Base-by-base conservation (phyloP, 805 yeast genomes). In the Cyberlindnera mycetangii region DNA sequence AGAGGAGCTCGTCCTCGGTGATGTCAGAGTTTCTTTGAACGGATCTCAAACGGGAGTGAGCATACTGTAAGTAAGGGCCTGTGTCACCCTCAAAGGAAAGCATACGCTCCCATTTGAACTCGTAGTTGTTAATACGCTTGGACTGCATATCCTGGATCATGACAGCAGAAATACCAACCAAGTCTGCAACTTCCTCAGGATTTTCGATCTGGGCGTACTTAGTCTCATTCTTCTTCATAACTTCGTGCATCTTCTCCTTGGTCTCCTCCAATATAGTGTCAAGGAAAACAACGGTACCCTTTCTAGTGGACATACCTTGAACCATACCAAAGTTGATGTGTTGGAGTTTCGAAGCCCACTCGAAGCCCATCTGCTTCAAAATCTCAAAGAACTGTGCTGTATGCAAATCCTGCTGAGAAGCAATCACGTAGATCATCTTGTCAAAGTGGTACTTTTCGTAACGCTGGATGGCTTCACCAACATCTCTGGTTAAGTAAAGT, bases 81-180 rank as follows among this genome's bases (percentile, higher is more conserved):
- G 99, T 93, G 69, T 93, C 99, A 69, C 99, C 99, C 74, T 93
- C 99, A 55, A 93, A 90, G 3, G 98, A 89, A 36, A 86, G 77
- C 97, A 93, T 93, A 74, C 99, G 85, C 59, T 87, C 89, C 99
- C 99, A 93, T 68, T 89, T 87, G 71, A 93, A 93, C 60, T 83
- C 88, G 72, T 93, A 93, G 72, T 93, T 92, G 74, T 92, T 89
- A 68, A 92, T 79, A 69, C 99, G 85, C 74, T 93, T 93, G 49
- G 96, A 82, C 70, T 88, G 95, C 98, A 93, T 90, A 69, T 93
- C 99, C 76, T 93, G 99, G 61, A 93, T 87, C 96, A 93, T 90
- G 49, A 93, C 96, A 6, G 99, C 99, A 24, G 97, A 85, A 47
- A 93, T 85, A 65, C 99, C 99, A 48, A 93, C 83, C 59, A 89